Conservation (phyloP, 139 green algal species). For the Axilococcus clingmanii region DNA sequence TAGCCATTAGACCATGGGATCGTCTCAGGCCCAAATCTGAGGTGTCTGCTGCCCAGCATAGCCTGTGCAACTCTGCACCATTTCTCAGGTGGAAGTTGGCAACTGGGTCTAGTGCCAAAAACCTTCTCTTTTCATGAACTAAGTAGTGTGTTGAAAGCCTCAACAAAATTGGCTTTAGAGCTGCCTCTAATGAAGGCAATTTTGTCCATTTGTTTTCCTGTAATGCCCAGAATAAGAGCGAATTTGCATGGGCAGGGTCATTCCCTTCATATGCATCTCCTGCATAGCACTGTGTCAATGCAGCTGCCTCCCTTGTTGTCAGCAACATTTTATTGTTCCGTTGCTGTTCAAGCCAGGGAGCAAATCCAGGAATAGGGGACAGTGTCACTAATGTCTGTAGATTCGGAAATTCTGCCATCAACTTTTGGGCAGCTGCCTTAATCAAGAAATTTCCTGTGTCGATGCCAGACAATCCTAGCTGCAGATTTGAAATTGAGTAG, state of each 20-base stretch:
- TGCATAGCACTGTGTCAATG: no score
- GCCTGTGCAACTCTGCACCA: constrained; percentile 45
- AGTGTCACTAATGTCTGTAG: constrained; percentile 54
- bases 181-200: neutral
- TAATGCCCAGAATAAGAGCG: no score
- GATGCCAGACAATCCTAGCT: constrained; percentile 58
- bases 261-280: no score
- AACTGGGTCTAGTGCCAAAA: constrained; percentile 65
- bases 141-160: constrained; percentile 54
- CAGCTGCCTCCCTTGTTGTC: no score
- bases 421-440: constrained; percentile 35
- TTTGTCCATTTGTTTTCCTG: no score
- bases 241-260: no score
- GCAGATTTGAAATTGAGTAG: constrained; percentile 65
- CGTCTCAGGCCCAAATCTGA: constrained; percentile 26
- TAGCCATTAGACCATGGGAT: constrained; percentile 74
- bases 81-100: constrained; percentile 81
- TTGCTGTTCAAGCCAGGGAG: constrained; percentile 40
- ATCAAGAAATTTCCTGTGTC: constrained; percentile 79
- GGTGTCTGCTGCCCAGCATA: constrained; percentile 57
- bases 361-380: constrained; percentile 64
- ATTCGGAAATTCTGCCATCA: constrained; percentile 38
- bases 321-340: no score
- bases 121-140: constrained; percentile 37
- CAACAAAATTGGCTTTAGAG: constrained; percentile 29